Percentiles rank a stretch among this genome's conserved stretches.
phyloP scores from a whole-genome alignment of 1,139 yeast species.

The Candida anutae region DNA sequence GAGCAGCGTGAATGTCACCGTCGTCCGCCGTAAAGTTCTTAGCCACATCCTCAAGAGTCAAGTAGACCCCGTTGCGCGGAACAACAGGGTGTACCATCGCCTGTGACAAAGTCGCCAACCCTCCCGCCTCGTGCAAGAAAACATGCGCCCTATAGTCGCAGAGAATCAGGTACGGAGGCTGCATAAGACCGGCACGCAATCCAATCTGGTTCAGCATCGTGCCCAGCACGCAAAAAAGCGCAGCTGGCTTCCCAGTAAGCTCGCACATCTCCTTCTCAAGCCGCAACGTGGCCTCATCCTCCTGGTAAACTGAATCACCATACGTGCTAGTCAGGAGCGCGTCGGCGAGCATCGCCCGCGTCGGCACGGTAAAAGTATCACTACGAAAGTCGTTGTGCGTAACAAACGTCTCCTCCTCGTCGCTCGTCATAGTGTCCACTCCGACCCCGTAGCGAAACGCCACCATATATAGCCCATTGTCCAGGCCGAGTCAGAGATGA shows the following conservation, averaged over 20 bases:
- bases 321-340: constrained; percentile 8
- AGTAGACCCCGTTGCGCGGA: constrained; percentile 30
- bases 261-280: constrained; percentile 29
- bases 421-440: too few relatives aligned
- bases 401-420: background rate
- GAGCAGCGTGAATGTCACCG: constrained; percentile 41
- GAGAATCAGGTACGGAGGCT: constrained; percentile 38
- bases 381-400: constrained; percentile 61
- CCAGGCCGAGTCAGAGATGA: too few relatives aligned
- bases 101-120: constrained; percentile 37
- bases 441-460: too few relatives aligned
- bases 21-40: constrained; percentile 36
- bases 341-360: constrained; percentile 64
- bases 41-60: constrained; percentile 34
- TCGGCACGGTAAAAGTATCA: constrained; percentile 92
- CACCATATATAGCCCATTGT: too few relatives aligned
- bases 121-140: constrained; percentile 37
- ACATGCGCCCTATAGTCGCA: constrained; percentile 38
- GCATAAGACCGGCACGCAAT: constrained; percentile 30
- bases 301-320: constrained; percentile 41
- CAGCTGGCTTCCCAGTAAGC: constrained; percentile 35
- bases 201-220: constrained; percentile 41
- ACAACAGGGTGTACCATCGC: constrained; percentile 36
- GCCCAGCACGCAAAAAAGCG: constrained; percentile 38
- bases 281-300: constrained; percentile 27